A percentile compares a stretch with the other conserved stretches of the same genome.
Evolutionary conservation across 208 protist genomes (phyloP).

Genomic region (Leishmania arabica): DNA sequence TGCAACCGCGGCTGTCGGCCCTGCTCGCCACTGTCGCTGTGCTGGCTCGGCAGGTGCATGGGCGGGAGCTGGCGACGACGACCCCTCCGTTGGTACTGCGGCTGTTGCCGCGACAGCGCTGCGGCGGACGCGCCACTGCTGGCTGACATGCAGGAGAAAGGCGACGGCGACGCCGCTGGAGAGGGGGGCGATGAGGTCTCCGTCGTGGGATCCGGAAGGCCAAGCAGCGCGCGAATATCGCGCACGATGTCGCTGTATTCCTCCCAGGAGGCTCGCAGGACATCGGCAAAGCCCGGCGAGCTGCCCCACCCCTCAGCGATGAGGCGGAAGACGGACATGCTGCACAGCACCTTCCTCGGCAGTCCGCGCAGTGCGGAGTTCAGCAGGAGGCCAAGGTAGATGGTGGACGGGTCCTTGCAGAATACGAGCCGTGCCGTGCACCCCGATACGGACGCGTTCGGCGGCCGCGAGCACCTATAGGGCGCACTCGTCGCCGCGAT

Average conservation of each 20-base stretch:
- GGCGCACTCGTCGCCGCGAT: constrained; percentile 53
- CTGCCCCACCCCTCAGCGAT: constrained; percentile 77
- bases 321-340: constrained; percentile 54
- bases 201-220: neutral
- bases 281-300: constrained; percentile 45
- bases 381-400: constrained; percentile 77
- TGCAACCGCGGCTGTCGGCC: neutral
- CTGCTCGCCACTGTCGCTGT: neutral
- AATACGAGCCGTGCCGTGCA: constrained; percentile 70
- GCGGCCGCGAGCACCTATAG: constrained; percentile 61
- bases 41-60: constrained; percentile 20
- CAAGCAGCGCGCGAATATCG: constrained; percentile 22
- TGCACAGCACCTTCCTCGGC: constrained; percentile 45
- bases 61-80: constrained; percentile 10
- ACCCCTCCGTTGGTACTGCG: neutral
- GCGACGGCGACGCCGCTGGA: neutral
- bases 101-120: neutral
- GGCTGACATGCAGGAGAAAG: constrained; percentile 5
- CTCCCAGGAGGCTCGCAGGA: constrained; percentile 51
- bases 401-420: constrained; percentile 68
- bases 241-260: constrained; percentile 40
- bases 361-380: constrained; percentile 50
- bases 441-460: constrained; percentile 40
- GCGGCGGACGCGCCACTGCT: neutral
- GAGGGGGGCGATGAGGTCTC: neutral